Conservation (phyloP, 495 filamentous ascomycete genomes). For the Lophiotrema nucula region DNA sequence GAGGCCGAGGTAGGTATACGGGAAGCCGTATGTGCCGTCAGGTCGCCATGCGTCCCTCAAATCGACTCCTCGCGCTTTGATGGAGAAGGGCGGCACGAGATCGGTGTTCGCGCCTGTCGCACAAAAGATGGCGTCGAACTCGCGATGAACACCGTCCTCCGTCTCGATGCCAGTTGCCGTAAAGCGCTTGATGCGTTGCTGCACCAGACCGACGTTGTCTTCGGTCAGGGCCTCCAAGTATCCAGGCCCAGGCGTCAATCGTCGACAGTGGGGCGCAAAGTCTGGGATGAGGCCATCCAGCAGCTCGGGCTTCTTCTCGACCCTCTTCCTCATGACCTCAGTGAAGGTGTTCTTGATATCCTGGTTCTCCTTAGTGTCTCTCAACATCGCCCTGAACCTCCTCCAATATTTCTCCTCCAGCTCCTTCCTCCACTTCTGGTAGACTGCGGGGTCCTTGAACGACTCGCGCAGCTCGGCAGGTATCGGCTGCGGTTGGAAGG, state of each 20-base stretch:
- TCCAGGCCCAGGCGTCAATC: slow-evolving; percentile 67
- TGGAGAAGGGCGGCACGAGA: slow-evolving; percentile 59
- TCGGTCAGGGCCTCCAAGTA: slow-evolving; percentile 69
- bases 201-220: slow-evolving; percentile 62
- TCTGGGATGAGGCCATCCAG: slow-evolving; percentile 58
- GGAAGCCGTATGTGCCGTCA: slow-evolving; percentile 36
- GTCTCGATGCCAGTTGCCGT: slow-evolving; percentile 51
- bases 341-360: slow-evolving; percentile 21
- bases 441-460: slow-evolving; percentile 51
- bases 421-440: slow-evolving; percentile 51
- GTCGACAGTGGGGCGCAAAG: slow-evolving; percentile 66
- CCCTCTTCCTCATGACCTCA: slow-evolving; percentile 47
- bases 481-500: slow-evolving; percentile 51
- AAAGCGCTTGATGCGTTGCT: slow-evolving; percentile 55
- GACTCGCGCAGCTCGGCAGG: slow-evolving; percentile 49
- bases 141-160: slow-evolving; percentile 32
- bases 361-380: slow-evolving; percentile 23
- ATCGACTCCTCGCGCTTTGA: slow-evolving; percentile 52
- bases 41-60: slow-evolving; percentile 51
- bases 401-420: slow-evolving; percentile 59
- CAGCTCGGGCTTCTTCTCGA: slow-evolving; percentile 56
- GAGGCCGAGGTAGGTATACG: slow-evolving; percentile 64
- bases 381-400: slow-evolving; percentile 53
- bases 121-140: slow-evolving; percentile 57
- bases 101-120: slow-evolving; percentile 65